These are phyloP conservation scores for Neurospora sp. DNA, from an alignment of 495 filamentous ascomycete species.

Conservation along the genomic window DNA sequence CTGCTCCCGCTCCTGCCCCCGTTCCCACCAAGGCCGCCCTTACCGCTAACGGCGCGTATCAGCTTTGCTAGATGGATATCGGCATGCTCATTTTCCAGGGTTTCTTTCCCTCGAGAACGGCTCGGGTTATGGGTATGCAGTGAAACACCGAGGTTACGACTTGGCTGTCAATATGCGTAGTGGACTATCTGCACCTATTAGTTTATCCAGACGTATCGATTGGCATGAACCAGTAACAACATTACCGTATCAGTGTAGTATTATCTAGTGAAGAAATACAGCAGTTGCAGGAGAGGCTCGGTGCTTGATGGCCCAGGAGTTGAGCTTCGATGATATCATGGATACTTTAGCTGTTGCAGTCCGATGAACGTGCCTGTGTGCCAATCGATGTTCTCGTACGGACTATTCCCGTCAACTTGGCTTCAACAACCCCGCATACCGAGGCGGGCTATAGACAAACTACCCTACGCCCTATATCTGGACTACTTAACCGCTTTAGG, in stretches of 20 bases:
- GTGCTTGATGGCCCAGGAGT: not conserved
- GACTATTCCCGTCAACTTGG: not conserved
- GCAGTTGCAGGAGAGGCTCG: not conserved
- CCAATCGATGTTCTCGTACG: not conserved
- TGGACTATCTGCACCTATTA: not conserved
- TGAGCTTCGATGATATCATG: not conserved
- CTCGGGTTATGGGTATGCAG: not conserved
- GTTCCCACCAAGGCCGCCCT: conserved; percentile 12
- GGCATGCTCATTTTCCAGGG: not conserved
- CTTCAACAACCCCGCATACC: not conserved
- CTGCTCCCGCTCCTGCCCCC: conserved; percentile 31
- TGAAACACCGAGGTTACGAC: not conserved
- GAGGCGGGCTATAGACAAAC: no score
- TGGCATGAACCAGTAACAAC: not conserved
- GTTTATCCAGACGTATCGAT: not conserved
- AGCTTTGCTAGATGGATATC: not conserved
- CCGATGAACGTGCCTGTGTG: not conserved
- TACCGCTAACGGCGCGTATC: conserved; percentile 12
- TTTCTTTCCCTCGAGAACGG: not conserved
- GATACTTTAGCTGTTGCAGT: not conserved
- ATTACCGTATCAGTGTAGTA: not conserved
- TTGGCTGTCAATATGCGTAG: not conserved
- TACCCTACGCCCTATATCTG: no score
- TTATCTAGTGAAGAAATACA: not conserved
- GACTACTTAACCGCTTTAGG: no score